These are phyloP conservation scores for Crithidia mellificae DNA, from an alignment of 208 protist genomes.

Conservation along the genomic window DNA sequence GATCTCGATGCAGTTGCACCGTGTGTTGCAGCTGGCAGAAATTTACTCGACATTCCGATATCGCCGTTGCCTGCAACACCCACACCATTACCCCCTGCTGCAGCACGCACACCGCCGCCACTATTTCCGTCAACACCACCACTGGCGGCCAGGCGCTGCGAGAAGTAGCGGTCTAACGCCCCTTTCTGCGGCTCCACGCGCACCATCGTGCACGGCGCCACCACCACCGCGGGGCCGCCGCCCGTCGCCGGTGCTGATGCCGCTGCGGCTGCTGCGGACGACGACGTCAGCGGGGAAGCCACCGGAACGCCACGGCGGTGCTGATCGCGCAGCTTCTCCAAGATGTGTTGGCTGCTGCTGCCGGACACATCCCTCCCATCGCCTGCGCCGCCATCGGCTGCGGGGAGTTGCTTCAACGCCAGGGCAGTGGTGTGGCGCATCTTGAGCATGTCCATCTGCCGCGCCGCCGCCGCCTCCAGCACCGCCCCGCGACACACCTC, in stretches of 20 bases:
- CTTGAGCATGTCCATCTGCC: conserved; percentile 65
- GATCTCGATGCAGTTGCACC: not conserved
- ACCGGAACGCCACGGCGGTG: conserved; percentile 27
- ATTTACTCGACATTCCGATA: no score
- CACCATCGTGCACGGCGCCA: conserved; percentile 71
- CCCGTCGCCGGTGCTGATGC: not conserved
- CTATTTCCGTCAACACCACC: not conserved
- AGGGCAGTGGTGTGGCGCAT: conserved; percentile 43
- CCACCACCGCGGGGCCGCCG: conserved; percentile 23
- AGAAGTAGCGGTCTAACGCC: conserved; percentile 71
- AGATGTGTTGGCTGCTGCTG: conserved; percentile 35
- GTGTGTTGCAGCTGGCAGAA: not conserved
- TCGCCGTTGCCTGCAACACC: no score
- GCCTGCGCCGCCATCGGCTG: conserved; percentile 11
- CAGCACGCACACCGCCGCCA: not conserved
- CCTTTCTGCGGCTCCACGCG: conserved; percentile 79
- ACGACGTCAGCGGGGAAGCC: conserved; percentile 35
- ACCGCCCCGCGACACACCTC: conserved; percentile 62
- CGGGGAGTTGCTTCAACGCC: conserved; percentile 32
- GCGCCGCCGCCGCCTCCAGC: conserved; percentile 54
- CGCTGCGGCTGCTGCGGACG: conserved; percentile 12
- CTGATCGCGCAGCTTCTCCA: conserved; percentile 33
- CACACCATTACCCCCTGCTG: not conserved
- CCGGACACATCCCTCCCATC: conserved; percentile 9
- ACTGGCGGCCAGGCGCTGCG: conserved; percentile 21